A percentile compares a stretch with the other conserved stretches of the same genome.
Conservation (phyloP, 768 basidiomycete species). For the Tylopilus sp. region DNA sequence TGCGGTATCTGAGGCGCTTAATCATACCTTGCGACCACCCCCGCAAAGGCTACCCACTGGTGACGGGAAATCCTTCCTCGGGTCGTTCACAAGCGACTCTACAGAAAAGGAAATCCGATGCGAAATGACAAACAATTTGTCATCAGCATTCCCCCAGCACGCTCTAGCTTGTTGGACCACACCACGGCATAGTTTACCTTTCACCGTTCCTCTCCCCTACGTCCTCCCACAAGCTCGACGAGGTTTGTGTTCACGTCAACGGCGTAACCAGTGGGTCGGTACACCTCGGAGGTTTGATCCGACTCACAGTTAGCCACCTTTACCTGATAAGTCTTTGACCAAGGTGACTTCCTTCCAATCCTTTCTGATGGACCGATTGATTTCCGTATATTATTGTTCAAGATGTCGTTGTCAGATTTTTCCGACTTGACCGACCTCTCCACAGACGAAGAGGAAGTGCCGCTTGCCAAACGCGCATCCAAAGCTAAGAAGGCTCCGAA, state of each 20-base stretch:
- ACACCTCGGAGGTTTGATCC: not conserved
- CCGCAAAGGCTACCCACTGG: not conserved
- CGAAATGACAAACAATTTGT: slow-evolving; percentile 5
- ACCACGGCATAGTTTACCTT: too few relatives aligned
- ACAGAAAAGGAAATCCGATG: slow-evolving; percentile 20
- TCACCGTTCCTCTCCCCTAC: not conserved
- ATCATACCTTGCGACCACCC: not conserved
- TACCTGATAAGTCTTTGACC: not conserved
- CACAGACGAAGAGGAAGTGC: slow-evolving; percentile 36
- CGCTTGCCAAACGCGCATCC: slow-evolving; percentile 21
- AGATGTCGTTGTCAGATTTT: slow-evolving; percentile 38
- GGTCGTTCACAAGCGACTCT: not conserved
- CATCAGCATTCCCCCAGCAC: slow-evolving; percentile 7
- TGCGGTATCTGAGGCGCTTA: not conserved
- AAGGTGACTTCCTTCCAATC: not conserved
- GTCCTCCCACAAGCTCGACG: not conserved
- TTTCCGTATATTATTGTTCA: not conserved
- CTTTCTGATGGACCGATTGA: not conserved
- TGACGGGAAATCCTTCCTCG: too few relatives aligned
- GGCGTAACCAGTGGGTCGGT: not conserved
- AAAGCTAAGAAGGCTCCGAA: slow-evolving; percentile 22
- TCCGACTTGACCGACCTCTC: slow-evolving; percentile 50
- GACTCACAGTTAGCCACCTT: not conserved
- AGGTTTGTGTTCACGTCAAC: not conserved
- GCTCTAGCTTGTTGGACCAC: not conserved